Conservation (phyloP, 495 filamentous ascomycete species). For the Podospora fimiseda region DNA sequence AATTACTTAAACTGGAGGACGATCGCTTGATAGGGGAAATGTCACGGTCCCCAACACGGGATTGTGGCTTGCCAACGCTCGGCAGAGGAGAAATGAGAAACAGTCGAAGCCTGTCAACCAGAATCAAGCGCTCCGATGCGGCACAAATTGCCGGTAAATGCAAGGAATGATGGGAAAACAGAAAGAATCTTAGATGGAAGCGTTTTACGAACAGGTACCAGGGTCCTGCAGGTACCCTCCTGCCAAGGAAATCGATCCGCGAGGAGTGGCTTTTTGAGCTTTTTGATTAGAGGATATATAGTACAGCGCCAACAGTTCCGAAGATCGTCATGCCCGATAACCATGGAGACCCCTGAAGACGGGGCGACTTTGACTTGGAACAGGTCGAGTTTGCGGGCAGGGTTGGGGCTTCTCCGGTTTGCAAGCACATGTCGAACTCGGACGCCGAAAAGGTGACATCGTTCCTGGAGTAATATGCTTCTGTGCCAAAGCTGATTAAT, state of each 20-base stretch:
- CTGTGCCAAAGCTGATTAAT: conserved; percentile 22
- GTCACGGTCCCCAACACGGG: neutral
- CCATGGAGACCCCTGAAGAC: conserved; percentile 6
- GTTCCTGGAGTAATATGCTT: conserved; percentile 20
- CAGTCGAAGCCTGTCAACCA: neutral
- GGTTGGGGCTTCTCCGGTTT: conserved; percentile 18
- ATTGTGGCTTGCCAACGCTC: neutral
- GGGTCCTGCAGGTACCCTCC: conserved; percentile 20
- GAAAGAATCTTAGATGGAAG: neutral
- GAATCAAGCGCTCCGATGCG: neutral
- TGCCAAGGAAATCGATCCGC: conserved; percentile 6
- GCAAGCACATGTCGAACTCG: conserved; percentile 14
- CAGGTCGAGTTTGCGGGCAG: conserved; percentile 2
- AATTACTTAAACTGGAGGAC: neutral
- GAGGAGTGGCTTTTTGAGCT: neutral
- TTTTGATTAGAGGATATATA: conserved; percentile 18
- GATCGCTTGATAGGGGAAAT: conserved; percentile 1
- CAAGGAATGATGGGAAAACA: neutral
- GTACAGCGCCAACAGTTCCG: conserved; percentile 15
- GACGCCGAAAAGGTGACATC: conserved; percentile 26
- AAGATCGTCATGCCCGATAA: conserved; percentile 18
- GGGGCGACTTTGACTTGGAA: neutral
- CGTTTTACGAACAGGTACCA: neutral
- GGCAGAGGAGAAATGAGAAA: neutral
- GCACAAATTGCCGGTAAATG: neutral